These are phyloP conservation scores for Euphorbia peplus DNA, from an alignment of 345 rosid genomes.

Conservation along the genomic window DNA sequence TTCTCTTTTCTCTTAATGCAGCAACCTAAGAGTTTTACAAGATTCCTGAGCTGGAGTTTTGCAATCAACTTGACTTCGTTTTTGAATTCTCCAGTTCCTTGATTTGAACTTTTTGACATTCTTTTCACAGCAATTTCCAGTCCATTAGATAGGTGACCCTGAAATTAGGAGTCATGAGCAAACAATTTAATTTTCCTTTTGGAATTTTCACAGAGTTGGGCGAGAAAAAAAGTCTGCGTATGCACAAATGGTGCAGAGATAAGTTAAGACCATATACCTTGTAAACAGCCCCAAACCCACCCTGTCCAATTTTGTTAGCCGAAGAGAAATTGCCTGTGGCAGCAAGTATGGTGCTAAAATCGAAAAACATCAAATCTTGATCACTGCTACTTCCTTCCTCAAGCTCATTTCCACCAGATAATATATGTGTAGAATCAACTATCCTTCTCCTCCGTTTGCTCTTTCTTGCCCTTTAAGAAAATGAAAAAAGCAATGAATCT, in stretches of 20 bases:
- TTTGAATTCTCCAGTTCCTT: no score
- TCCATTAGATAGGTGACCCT: slow-evolving; percentile 20
- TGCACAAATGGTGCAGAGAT: no score
- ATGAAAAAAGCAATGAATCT: neutral
- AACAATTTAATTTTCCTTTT: no score
- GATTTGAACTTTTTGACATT: no score
- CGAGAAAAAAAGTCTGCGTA: slow-evolving; percentile 12
- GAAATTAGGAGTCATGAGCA: neutral
- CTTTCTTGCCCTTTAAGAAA: neutral
- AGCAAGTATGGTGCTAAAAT: slow-evolving; percentile 12
- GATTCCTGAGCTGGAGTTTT: no score
- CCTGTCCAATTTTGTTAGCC: slow-evolving; percentile 29
- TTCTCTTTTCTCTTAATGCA: no score
- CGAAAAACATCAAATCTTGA: slow-evolving; percentile 9
- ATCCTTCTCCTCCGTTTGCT: neutral
- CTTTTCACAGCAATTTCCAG: no score
- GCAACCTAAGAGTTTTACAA: no score
- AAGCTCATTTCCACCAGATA: neutral
- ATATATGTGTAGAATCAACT: neutral
- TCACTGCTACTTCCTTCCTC: neutral
- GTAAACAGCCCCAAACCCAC: slow-evolving; percentile 42
- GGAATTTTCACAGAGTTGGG: no score
- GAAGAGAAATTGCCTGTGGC: slow-evolving; percentile 37
- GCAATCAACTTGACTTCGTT: no score
- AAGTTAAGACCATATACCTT: slow-evolving; percentile 30